phyloP scores from a whole-genome alignment of 495 filamentous ascomycete genomes.

The Pseudomonodictys pantanalensis region DNA sequence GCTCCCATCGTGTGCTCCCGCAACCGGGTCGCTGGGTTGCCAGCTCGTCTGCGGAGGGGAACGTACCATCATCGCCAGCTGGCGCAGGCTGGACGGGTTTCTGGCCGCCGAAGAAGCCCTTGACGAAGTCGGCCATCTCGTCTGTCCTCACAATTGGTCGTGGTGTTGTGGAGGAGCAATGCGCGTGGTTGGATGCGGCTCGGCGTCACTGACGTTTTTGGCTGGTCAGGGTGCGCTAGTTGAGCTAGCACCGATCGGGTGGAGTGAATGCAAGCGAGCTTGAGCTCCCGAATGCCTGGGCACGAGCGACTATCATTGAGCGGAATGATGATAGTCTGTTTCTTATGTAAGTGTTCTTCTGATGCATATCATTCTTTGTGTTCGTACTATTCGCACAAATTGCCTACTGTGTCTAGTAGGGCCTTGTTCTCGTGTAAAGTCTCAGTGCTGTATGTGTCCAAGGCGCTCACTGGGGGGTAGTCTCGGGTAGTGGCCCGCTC shows the following conservation, averaged over 20 bases:
- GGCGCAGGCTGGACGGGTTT: constrained; percentile 33
- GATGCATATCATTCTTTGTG: no score
- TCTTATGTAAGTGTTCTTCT: no score
- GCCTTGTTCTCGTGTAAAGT: no score
- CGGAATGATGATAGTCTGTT: no score
- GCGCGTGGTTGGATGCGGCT: not conserved
- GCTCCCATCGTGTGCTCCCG: not conserved
- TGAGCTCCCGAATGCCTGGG: not conserved
- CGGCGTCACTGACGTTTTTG: constrained; percentile 8
- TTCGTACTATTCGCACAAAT: no score
- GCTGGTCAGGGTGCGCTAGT: not conserved
- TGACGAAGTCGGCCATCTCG: constrained; percentile 40
- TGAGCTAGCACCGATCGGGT: not conserved
- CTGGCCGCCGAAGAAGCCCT: constrained; percentile 39
- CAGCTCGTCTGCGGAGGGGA: not conserved
- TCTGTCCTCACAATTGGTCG: constrained; percentile 11
- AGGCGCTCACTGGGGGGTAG: no score
- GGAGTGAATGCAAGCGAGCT: not conserved
- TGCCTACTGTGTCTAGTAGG: no score
- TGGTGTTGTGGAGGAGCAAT: not conserved
- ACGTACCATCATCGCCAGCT: constrained; percentile 35
- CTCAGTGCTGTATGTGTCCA: no score
- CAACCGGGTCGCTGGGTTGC: not conserved
- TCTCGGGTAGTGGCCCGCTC: no score
- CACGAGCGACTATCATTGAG: no score